Base-by-base conservation (phyloP, 495 filamentous ascomycete species). In the Hypoxylon intermedium region DNA sequence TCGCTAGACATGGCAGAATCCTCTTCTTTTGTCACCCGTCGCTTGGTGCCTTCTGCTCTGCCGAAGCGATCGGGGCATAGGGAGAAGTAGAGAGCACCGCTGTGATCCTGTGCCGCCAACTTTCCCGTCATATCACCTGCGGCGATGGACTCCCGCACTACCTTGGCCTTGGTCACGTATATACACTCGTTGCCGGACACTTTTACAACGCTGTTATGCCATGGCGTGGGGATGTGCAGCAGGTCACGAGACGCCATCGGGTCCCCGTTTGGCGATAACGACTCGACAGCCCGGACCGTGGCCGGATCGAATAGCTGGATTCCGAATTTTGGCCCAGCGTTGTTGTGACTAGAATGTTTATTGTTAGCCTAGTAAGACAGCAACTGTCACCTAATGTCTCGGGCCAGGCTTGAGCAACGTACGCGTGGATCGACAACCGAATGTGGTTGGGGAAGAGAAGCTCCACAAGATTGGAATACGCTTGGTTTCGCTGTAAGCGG, bases 171-270 rank as follows among this genome's bases (percentile, higher is more conserved):
- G 21, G 63, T 67, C 6, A 77, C 42, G 15, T 71, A 72, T 13
- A 66, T 30, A 9, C 60, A 36, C 0, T 67, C 28, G 24, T 60
- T 63, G 1, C 71, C 73, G 2, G 53, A 62, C 7, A 79, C 38
- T 19, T 71, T 63, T 9, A 70, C 67, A 6, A 79, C 64, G 12
- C 54, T 68, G 50, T 77, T 78, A 42, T 79, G 76, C 76, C 77
- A 79, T 6, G 77, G 75, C 0, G 75, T 77, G 0, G 77, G 75
- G 11, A 78, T 72, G 34, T 79, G 75, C 0, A 77, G 67, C 9
- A 73, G 53, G 34, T 77, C 75, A 5, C 46, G 67, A 3, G 50
- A 58, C 6, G 48, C 52, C 53, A 59, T 56, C 0, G 43, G 51
- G 11, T 38, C 15, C 18, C 64, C 37, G 9, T 57, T 12, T 5